Conservation (phyloP, 306 rosid species). For the Lithocarpus polystachyus region DNA sequence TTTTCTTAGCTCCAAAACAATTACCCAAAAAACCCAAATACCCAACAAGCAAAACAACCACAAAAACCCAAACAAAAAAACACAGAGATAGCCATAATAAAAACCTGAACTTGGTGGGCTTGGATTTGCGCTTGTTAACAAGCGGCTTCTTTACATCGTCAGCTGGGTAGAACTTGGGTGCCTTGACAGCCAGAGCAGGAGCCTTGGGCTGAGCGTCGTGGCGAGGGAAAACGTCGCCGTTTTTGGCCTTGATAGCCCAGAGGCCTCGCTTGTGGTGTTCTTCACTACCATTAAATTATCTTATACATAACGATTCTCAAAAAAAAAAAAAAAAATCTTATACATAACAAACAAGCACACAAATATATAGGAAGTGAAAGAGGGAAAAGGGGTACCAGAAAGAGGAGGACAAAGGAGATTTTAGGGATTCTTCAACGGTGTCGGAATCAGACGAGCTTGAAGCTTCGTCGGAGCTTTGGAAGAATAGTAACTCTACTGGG, state of each 20-base stretch:
- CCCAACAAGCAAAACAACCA: background rate
- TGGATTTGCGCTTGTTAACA: slow-evolving; percentile 47
- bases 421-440: too few relatives aligned
- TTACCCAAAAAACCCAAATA: background rate
- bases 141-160: slow-evolving; percentile 60
- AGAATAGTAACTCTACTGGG: too few relatives aligned
- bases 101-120: slow-evolving; percentile 52
- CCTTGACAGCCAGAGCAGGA: slow-evolving; percentile 21
- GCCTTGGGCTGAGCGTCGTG: slow-evolving; percentile 54
- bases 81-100: background rate
- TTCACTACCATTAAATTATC: too few relatives aligned
- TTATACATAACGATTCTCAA: too few relatives aligned
- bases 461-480: too few relatives aligned
- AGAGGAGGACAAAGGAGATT: too few relatives aligned
- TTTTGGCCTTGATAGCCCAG: slow-evolving; percentile 78
- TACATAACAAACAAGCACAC: too few relatives aligned
- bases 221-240: slow-evolving; percentile 65
- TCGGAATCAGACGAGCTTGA: too few relatives aligned
- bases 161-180: slow-evolving; percentile 54
- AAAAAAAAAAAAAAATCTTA: too few relatives aligned
- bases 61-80: background rate
- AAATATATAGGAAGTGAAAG: too few relatives aligned
- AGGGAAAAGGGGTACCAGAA: too few relatives aligned
- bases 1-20: background rate
- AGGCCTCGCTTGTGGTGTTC: slow-evolving; percentile 70